These are phyloP conservation scores for Domatiomyces globalis DNA, from an alignment of 2,329 filamentous ascomycete species.

Conservation along the genomic window DNA sequence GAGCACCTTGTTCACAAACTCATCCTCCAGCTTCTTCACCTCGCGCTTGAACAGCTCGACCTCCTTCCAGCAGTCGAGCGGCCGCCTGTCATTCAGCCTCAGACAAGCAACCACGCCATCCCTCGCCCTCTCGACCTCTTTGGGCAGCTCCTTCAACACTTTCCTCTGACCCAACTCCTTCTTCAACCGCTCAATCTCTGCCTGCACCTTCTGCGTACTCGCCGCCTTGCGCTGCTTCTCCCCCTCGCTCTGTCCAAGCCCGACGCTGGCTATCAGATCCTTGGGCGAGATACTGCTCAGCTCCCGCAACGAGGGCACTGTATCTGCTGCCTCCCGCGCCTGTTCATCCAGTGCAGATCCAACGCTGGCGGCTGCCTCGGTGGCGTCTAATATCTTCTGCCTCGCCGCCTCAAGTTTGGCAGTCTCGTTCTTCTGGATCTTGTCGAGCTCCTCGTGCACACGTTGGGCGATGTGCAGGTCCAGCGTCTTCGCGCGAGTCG, in stretches of 20 bases:
- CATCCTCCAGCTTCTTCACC: slow-evolving; percentile 71
- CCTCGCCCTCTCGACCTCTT: slow-evolving; percentile 59
- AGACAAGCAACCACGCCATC: slow-evolving; percentile 66
- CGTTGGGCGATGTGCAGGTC: slow-evolving; percentile 82
- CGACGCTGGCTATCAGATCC: slow-evolving; percentile 8
- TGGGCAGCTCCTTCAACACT: slow-evolving; percentile 50
- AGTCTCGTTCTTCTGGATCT: slow-evolving; percentile 56
- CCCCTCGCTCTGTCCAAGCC: slow-evolving; percentile 5
- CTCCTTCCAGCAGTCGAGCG: slow-evolving; percentile 88
- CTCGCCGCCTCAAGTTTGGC: slow-evolving; percentile 55
- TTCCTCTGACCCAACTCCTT: slow-evolving; percentile 42
- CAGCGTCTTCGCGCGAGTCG: slow-evolving; percentile 64
- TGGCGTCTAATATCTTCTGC: slow-evolving; percentile 36
- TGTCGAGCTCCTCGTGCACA: slow-evolving; percentile 71
- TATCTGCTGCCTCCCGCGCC: slow-evolving; percentile 6
- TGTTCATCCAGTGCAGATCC: neutral
- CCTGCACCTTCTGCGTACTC: slow-evolving; percentile 33
- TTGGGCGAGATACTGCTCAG: slow-evolving; percentile 35
- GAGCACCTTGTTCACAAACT: slow-evolving; percentile 74
- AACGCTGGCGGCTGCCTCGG: slow-evolving; percentile 7
- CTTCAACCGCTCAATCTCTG: slow-evolving; percentile 42
- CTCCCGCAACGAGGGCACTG: slow-evolving; percentile 10
- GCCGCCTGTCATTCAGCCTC: slow-evolving; percentile 68
- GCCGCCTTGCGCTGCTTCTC: slow-evolving; percentile 11
- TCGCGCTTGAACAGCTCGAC: slow-evolving; percentile 81